phyloP scores from a whole-genome alignment of 768 basidiomycete species.

The Xanthoconium stramineum region DNA sequence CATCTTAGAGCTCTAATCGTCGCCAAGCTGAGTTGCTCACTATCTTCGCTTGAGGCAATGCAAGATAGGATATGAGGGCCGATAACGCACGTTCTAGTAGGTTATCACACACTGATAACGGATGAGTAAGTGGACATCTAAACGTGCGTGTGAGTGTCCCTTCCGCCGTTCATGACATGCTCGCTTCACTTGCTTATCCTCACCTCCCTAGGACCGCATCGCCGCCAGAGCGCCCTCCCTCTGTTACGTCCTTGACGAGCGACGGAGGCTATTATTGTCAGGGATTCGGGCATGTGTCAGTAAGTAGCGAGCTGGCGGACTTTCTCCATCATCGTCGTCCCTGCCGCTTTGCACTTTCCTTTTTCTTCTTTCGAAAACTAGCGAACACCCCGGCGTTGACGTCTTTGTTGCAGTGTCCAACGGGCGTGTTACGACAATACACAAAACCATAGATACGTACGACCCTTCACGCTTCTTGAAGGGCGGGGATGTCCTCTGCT shows the following conservation, averaged over 20 bases:
- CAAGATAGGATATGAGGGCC: slow-evolving; percentile 1
- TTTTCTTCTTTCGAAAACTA: no score
- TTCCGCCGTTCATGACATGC: neutral
- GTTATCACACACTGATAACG: neutral
- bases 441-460: no score
- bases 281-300: neutral
- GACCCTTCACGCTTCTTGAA: no score
- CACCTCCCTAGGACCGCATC: neutral
- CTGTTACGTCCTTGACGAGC: neutral
- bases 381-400: no score
- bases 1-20: neutral
- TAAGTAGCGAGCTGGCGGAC: no score
- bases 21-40: neutral
- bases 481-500: no score
- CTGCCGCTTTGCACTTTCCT: no score
- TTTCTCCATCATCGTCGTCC: no score
- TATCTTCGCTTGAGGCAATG: slow-evolving; percentile 1
- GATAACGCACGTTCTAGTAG: neutral
- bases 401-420: no score
- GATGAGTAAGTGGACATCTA: neutral
- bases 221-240: neutral
- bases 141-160: neutral
- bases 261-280: neutral
- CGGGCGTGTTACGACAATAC: no score
- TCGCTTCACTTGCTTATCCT: neutral